phyloP scores from a whole-genome alignment of 495 filamentous ascomycete species.

The Penicillium verhagenii region DNA sequence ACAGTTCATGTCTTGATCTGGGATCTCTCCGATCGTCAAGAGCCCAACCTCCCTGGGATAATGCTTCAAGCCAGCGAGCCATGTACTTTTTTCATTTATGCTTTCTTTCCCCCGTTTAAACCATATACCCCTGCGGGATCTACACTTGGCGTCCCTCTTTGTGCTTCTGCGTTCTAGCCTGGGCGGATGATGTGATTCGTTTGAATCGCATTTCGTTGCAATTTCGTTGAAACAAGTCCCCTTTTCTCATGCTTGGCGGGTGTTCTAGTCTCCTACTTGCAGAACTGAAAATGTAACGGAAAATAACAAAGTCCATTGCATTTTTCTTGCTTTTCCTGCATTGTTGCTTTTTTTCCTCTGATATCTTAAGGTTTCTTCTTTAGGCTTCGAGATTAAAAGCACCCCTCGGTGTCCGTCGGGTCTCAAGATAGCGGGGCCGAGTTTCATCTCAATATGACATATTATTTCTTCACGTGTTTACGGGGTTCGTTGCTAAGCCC shows the following conservation, averaged over 20 bases:
- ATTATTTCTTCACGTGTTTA: constrained; percentile 13
- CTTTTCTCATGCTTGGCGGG: constrained; percentile 1
- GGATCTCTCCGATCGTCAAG: not conserved
- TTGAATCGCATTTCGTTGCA: constrained; percentile 13
- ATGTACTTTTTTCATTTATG: constrained; percentile 7
- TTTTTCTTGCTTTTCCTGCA: not conserved
- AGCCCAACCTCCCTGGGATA: not conserved
- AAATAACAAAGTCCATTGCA: not conserved
- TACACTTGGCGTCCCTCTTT: constrained; percentile 13
- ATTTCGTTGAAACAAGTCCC: constrained; percentile 20
- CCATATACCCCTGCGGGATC: constrained; percentile 26
- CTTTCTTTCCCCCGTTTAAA: constrained; percentile 11
- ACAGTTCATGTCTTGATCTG: constrained; percentile 20
- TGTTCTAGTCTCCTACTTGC: not conserved
- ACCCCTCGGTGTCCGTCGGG: constrained; percentile 26
- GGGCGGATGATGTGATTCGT: constrained; percentile 3
- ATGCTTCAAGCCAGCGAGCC: constrained; percentile 4
- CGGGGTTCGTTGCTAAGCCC: not conserved
- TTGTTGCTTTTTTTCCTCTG: not conserved
- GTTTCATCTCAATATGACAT: constrained; percentile 14
- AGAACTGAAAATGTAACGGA: not conserved
- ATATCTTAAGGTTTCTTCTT: not conserved
- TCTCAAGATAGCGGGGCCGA: constrained; percentile 10
- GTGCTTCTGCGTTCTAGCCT: not conserved
- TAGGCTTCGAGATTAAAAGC: constrained; percentile 9